Percentiles rank a stretch among this genome's conserved stretches.
phyloP scores from a whole-genome alignment of 228 moss, liverwort and hornwort species.

The Sphagnum magellanicum region DNA sequence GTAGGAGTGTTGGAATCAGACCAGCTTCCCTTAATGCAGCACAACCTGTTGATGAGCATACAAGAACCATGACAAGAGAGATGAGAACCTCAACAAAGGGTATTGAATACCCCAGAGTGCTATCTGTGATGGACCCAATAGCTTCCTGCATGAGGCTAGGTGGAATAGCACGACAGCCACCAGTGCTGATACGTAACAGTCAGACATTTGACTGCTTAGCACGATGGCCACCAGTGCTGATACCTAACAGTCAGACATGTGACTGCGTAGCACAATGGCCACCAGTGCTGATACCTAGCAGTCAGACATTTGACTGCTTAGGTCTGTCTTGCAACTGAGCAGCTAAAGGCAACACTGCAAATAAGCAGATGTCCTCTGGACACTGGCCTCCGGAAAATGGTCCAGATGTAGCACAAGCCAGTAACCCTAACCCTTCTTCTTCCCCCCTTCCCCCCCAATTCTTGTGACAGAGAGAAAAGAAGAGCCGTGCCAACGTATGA shows the following conservation, averaged over 20 bases:
- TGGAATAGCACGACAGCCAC: slow-evolving; percentile 89
- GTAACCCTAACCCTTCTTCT: slow-evolving; percentile 87
- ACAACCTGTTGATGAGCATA: slow-evolving; percentile 92
- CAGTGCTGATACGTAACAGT: slow-evolving; percentile 87
- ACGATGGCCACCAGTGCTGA: too few relatives aligned
- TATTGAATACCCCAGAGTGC: slow-evolving; percentile 57
- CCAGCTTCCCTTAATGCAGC: slow-evolving; percentile 90
- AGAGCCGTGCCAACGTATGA: slow-evolving; percentile 57
- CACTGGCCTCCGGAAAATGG: slow-evolving; percentile 44
- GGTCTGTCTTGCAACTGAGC: slow-evolving; percentile 97
- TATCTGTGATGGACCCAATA: slow-evolving; percentile 63
- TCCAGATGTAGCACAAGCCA: slow-evolving; percentile 64
- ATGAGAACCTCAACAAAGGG: slow-evolving; percentile 81
- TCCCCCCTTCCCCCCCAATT: slow-evolving; percentile 80
- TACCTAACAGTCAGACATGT: too few relatives aligned
- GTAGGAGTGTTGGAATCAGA: slow-evolving; percentile 85
- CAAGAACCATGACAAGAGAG: slow-evolving; percentile 83
- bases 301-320: slow-evolving; percentile 69
- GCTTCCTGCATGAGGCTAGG: slow-evolving; percentile 97
- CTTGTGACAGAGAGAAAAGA: slow-evolving; percentile 92
- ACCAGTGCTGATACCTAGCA: too few relatives aligned
- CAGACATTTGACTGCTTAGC: too few relatives aligned
- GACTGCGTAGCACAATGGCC: too few relatives aligned
- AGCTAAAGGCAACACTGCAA: slow-evolving; percentile 81
- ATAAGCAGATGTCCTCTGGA: slow-evolving; percentile 75